Evolutionary conservation across 352 stramenopile genomes (phyloP), one percentile per base, ranked within the genome.

Genomic region (Phytophthora lateralis): DNA sequence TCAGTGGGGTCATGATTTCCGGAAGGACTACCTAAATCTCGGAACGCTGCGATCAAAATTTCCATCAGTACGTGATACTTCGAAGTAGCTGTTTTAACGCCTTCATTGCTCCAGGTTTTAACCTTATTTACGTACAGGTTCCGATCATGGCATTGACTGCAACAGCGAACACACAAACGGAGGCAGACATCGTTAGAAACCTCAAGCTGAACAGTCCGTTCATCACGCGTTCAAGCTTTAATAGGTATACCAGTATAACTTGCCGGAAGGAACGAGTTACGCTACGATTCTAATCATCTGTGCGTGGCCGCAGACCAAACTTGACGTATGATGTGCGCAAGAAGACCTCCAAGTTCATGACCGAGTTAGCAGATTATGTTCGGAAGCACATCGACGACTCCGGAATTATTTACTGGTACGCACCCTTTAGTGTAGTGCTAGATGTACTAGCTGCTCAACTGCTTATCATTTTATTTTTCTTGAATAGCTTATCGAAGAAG

Each of bases 1-100:
- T 54, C 90, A 97, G 65, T 99, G 98, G 98, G 97, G 97, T 18
- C 98, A 99, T 70, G 98, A 99, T 69, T 99, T 99, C 69, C 82
- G 98, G 11, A 98, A 98, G 63, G 98, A 98, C 67, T 99, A 99
- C 73, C 90, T 98, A 62, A 86, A 94, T 49, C 75, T 99, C 18
- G 83, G 89, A 5, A 80, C 82, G 15, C 73, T 99, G 12, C 82
- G 97, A 43, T 73, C 70, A 12, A 89, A 98, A 18, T 99, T 98
- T 60, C 94, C 94, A 10, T 91, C 88, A 58, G 93, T 99, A 54
- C 48, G 72, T 69, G 44, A 10, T 37, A 30, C 26, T 30, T 30
- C 26, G 26, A 30, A 30, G 26, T 8, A 30, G 26, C 6, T 38
- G 9, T 24, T 30, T 27, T 30, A 5, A 17, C 18, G 4, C 24